Conservation (phyloP, 2,329 filamentous ascomycete species). For the Trichoderma sp. region DNA sequence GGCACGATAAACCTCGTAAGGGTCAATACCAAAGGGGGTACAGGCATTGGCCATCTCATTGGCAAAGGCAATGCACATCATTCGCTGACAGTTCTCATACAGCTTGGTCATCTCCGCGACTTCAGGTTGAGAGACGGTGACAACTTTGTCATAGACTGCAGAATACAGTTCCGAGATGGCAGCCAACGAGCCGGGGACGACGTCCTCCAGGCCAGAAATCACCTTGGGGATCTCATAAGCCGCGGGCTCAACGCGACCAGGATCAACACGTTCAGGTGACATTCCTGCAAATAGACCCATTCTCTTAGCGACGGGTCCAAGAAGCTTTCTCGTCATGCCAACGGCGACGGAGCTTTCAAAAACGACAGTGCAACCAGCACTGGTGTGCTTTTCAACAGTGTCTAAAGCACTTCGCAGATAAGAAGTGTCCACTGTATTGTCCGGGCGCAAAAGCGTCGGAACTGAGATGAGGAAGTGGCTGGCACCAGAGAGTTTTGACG, state of each 20-base stretch:
- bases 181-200: conserved; percentile 44
- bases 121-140: conserved; percentile 51
- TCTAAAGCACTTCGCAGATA: conserved; percentile 45
- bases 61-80: conserved; percentile 53
- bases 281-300: conserved; percentile 47
- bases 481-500: conserved; percentile 40
- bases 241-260: conserved; percentile 44
- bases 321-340: conserved; percentile 51
- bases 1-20: conserved; percentile 49
- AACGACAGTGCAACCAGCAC: conserved; percentile 47
- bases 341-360: conserved; percentile 55
- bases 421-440: conserved; percentile 49
- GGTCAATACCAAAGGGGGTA: conserved; percentile 43
- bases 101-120: conserved; percentile 59
- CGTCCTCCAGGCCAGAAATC: conserved; percentile 50
- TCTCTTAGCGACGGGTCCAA: conserved; percentile 44
- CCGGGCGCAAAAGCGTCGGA: conserved; percentile 47
- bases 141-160: conserved; percentile 46
- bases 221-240: conserved; percentile 50
- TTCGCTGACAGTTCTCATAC: conserved; percentile 58
- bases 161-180: conserved; percentile 46
- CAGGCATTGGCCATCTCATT: conserved; percentile 59
- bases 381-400: conserved; percentile 41
- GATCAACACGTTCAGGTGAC: conserved; percentile 54
- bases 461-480: conserved; percentile 55